These are phyloP conservation scores for Ophiostoma novo-ulmi DNA, from an alignment of 2,329 filamentous ascomycete genomes.

Conservation along the genomic window DNA sequence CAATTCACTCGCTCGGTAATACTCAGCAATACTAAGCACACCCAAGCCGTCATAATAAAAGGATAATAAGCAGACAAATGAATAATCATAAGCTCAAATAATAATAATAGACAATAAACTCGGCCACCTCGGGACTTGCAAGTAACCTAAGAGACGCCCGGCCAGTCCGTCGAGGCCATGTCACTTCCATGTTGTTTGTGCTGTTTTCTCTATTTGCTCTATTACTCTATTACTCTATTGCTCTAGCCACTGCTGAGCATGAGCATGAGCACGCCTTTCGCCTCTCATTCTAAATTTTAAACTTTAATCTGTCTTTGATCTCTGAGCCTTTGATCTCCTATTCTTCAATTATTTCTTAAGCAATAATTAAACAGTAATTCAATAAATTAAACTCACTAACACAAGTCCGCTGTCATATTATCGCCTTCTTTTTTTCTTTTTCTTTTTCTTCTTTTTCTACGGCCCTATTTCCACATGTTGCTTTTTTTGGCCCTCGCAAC, in stretches of 20 bases:
- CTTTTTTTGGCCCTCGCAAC: slow-evolving; percentile 4
- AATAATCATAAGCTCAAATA: background rate
- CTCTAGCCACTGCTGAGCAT: background rate
- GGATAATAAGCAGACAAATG: background rate
- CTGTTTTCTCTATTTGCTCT: background rate
- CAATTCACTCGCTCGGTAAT: background rate
- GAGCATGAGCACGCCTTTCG: background rate
- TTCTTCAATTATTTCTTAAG: background rate
- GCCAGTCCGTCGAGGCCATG: background rate
- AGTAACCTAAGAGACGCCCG: background rate
- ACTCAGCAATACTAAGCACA: too few relatives aligned
- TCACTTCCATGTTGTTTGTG: background rate
- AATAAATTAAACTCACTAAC: background rate
- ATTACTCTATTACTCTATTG: too few relatives aligned
- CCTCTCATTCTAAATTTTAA: background rate
- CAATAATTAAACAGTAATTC: background rate
- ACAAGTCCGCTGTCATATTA: background rate
- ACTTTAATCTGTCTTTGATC: background rate
- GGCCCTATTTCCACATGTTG: background rate
- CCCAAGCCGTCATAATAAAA: too few relatives aligned
- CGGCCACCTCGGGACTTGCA: background rate
- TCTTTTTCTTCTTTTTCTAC: background rate
- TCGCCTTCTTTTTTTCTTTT: background rate
- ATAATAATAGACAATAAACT: background rate
- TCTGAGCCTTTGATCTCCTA: background rate